Evolutionary conservation across 1,284 basidiomycete genomes (phyloP).

Genomic region (Agroathelia rolfsii): DNA sequence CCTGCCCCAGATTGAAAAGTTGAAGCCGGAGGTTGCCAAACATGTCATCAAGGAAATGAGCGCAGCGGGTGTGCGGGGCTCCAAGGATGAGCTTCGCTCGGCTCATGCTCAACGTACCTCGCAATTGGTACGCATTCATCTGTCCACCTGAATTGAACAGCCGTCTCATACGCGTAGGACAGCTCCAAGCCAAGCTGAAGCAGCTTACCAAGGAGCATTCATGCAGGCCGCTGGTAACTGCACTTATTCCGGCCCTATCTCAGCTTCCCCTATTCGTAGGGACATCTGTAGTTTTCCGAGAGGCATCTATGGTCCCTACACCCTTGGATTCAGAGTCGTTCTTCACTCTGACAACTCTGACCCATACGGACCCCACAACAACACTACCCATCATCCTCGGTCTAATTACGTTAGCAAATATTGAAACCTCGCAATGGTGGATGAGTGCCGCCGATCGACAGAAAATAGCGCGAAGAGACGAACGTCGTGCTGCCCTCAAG

Average conservation of each 20-base stretch:
- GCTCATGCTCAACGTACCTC: constrained; percentile 39
- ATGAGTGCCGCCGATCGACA: constrained; percentile 44
- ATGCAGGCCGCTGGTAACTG: constrained; percentile 50
- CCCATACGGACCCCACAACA: constrained; percentile 62
- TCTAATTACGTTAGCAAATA: constrained; percentile 65
- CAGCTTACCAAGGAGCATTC: constrained; percentile 47
- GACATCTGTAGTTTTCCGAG: constrained; percentile 49
- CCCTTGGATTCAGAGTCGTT: constrained; percentile 69
- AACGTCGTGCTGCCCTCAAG: no score
- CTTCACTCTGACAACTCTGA: constrained; percentile 59
- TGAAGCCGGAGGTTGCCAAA: constrained; percentile 42
- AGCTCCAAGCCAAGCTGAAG: constrained; percentile 50
- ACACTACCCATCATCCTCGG: constrained; percentile 64
- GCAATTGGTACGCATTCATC: constrained; percentile 25
- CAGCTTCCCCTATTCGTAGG: constrained; percentile 70
- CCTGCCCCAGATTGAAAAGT: constrained; percentile 51
- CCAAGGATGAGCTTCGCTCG: constrained; percentile 40
- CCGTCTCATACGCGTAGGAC: constrained; percentile 5
- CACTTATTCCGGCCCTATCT: constrained; percentile 50
- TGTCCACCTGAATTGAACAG: constrained; percentile 1
- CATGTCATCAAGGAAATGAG: constrained; percentile 51
- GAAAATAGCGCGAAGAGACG: no score
- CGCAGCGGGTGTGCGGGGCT: constrained; percentile 38
- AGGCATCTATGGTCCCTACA: constrained; percentile 45
- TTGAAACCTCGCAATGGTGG: constrained; percentile 67